Evolutionary conservation across 2,329 filamentous ascomycete genomes (phyloP), one percentile per base, ranked within the genome.

Genomic region (Aspergillus cejpii): DNA sequence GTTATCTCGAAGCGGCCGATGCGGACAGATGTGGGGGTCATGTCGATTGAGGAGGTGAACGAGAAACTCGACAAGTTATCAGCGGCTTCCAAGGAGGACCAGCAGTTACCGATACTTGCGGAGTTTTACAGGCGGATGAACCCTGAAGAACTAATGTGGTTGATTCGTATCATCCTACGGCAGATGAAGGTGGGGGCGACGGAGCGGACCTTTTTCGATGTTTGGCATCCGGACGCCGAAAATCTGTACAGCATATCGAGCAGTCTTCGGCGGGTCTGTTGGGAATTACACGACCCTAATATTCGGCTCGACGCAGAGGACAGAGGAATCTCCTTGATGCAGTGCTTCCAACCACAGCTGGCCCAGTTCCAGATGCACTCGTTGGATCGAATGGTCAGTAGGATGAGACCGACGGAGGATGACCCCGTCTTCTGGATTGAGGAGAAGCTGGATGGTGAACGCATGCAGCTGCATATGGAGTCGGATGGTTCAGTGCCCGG

Each of bases 361-460:
- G 92, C 92, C 3, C 86, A 92, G 52, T 96, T 94, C 52, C 88
- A 96, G 64, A 85, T 86, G 75, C 79, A 86, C 26, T 81, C 83
- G 0, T 87, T 95, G 55, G 79, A 88, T 43, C 85, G 82, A 60
- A 87, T 94, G 78, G 80, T 94, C 1, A 73, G 80, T 14, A 81
- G 71, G 36, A 79, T 84, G 67, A 78, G 80, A 2, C 74, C 77
- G 0, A 83, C 80, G 0, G 78, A 83, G 19, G 81, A 87, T 0
- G 83, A 94, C 41, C 73, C 77, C 0, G 80, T 85, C 6, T 98
- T 94, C 60, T 97, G 90, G 89, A 92, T 97, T 38, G 92, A 98
- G 65, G 92, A 98, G 69, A 98, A 98, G 66, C 74, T 98, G 6
- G 92, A 98, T 55, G 92, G 92, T 1, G 92, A 98, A 68, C 80